Base-by-base conservation (phyloP, 2,329 filamentous ascomycete species). In the Teratosphaeriaceae sp. region DNA sequence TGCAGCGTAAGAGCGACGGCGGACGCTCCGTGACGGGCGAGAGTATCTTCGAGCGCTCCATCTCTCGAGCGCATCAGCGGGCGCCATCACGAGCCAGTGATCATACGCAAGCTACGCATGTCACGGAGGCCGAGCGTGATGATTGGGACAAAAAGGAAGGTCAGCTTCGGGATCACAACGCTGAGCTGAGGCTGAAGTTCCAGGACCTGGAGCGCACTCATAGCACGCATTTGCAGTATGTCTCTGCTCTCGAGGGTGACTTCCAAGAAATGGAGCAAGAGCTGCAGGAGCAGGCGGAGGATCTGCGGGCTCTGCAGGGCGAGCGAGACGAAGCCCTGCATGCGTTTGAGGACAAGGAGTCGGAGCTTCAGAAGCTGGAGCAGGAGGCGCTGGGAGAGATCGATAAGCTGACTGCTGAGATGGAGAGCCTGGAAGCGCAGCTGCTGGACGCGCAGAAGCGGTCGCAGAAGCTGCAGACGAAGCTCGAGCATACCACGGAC, bases 41-140 rank as follows among this genome's bases (percentile, higher is more conserved):
- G 60, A 95, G 88, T 61, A 84, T 97, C 33, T 78, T 97, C 23
- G 92, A 97, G 47, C 80, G 92, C n/a, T 96, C 90, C 1, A 88
- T 89, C 11, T 96, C 90, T 3, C 81, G 90, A 31, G 82, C 88
- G 12, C 59, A 64, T 8, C 78, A 85, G 48, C 76, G 89, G 43
- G 80, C 88, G 1, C 78, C 78, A 16, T 95, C 88, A 3, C 75
- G 87, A 21, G 77, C 76, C 6, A 94, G 87, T 59, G 81, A 78
- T 44, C 74, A 72, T 40, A 84, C 82, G 1, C 74, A 80, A 18
- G 71, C 74, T n/a, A 84, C 84, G 1, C 69, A 69, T 40, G 75
- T 62, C 69, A 88, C 64, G 47, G 89, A 96, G 48, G 73, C 78
- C 2, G 89, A 90, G 55, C 82, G 87, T 1, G 90, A 97, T 51